Percentiles rank a stretch among this genome's conserved stretches.
phyloP scores from a whole-genome alignment of 2,329 filamentous ascomycete genomes.

The Paramyrothecium roridum region DNA sequence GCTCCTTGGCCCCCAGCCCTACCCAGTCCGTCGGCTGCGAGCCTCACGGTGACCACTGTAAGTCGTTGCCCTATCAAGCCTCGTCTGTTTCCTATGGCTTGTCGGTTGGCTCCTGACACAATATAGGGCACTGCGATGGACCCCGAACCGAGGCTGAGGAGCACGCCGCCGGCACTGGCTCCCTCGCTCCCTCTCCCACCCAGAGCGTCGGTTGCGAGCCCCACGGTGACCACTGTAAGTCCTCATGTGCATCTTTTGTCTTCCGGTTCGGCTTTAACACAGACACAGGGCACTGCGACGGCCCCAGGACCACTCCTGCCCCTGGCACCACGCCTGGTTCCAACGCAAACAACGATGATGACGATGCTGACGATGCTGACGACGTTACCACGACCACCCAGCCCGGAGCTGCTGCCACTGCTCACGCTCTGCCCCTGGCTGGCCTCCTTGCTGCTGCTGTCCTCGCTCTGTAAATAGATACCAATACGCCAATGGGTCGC shows the following conservation, averaged over 20 bases:
- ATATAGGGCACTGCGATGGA: no score
- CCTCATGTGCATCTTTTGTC: background rate
- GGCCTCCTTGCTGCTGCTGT: background rate
- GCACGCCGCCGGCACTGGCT: background rate
- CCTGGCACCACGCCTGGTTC: background rate
- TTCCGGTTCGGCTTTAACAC: no score
- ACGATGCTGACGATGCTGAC: background rate
- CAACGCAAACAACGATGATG: background rate
- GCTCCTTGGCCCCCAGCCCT: background rate
- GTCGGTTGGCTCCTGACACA: no score
- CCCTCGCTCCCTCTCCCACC: background rate
- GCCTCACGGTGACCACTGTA: background rate
- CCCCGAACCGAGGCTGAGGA: background rate
- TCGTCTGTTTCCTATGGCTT: no score
- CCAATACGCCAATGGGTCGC: no score
- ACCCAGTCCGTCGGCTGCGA: background rate
- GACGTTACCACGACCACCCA: background rate
- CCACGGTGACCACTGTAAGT: background rate
- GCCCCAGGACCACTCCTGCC: background rate
- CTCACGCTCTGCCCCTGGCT: background rate
- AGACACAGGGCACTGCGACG: background rate
- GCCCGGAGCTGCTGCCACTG: background rate
- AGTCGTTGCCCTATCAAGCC: no score
- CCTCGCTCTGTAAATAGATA: background rate
- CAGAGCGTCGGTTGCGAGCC: background rate